Conservation (phyloP, 23 red algal species). For the Gracilaria caudata region DNA sequence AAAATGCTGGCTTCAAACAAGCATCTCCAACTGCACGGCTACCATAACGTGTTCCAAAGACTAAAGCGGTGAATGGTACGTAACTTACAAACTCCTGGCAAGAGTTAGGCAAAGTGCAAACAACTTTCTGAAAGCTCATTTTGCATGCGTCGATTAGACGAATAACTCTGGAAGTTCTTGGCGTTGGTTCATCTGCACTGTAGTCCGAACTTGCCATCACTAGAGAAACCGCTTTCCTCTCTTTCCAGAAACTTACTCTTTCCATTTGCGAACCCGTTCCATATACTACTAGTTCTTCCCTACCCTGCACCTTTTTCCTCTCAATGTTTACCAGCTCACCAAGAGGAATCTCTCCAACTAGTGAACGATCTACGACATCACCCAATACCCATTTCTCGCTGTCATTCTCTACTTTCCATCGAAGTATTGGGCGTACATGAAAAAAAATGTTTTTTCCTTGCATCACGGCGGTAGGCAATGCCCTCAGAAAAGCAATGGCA, state of each 20-base stretch:
- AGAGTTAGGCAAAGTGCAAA: background rate
- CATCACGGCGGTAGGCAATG: no score
- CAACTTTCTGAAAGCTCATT: background rate
- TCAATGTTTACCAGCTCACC: background rate
- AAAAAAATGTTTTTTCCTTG: no score
- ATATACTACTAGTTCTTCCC: background rate
- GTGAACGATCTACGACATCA: background rate
- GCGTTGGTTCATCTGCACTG: no score
- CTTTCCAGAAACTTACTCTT: background rate
- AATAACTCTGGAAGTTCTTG: background rate
- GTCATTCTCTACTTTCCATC: background rate
- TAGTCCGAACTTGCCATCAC: background rate
- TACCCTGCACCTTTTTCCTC: background rate
- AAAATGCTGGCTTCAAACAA: background rate
- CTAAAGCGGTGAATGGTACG: background rate
- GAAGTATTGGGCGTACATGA: background rate
- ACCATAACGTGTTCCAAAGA: background rate
- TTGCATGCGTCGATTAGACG: background rate
- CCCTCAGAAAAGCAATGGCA: no score
- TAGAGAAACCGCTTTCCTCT: background rate
- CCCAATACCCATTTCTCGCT: background rate
- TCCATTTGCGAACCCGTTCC: background rate
- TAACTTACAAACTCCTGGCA: background rate
- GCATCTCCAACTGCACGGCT: background rate
- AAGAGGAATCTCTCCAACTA: background rate